Conservation (phyloP, 768 basidiomycete species). For the Trametes cubensis region DNA sequence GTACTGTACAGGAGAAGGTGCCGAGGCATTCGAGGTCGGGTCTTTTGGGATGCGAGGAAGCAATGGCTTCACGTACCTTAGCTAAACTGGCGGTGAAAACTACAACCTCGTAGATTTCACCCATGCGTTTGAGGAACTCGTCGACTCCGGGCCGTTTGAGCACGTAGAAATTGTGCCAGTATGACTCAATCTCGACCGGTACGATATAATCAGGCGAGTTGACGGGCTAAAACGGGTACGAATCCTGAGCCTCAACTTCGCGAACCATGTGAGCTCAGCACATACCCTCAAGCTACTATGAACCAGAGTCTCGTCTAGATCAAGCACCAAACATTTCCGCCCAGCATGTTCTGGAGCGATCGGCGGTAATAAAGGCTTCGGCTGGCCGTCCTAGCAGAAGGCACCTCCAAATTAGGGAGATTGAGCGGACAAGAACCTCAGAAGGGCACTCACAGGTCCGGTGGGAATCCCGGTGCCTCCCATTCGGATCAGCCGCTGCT, state of each 20-base stretch:
- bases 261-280: not conserved
- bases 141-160: conserved; percentile 99
- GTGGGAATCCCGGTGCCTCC: conserved; percentile 94
- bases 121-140: conserved; percentile 95
- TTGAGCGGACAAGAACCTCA: conserved; percentile 10
- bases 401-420: not conserved
- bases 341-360: conserved; percentile 81
- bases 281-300: conserved; percentile 96
- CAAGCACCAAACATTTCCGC: conserved; percentile 92
- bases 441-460: conserved; percentile 67
- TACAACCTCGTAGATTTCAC: conserved; percentile 96
- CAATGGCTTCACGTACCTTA: conserved; percentile 59
- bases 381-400: conserved; percentile 71
- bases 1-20: conserved; percentile 57
- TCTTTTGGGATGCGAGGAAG: not conserved
- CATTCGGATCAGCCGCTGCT: conserved; percentile 82
- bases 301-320: conserved; percentile 94
- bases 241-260: not conserved
- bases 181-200: conserved; percentile 97
- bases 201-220: conserved; percentile 85
- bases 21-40: not conserved
- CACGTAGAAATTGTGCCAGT: conserved; percentile 98
- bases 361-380: conserved; percentile 85
- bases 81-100: conserved; percentile 97
- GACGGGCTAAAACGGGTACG: conserved; percentile 59